Evolutionary conservation across 495 filamentous ascomycete species (phyloP).

Genomic region (Penicillium daleae): DNA sequence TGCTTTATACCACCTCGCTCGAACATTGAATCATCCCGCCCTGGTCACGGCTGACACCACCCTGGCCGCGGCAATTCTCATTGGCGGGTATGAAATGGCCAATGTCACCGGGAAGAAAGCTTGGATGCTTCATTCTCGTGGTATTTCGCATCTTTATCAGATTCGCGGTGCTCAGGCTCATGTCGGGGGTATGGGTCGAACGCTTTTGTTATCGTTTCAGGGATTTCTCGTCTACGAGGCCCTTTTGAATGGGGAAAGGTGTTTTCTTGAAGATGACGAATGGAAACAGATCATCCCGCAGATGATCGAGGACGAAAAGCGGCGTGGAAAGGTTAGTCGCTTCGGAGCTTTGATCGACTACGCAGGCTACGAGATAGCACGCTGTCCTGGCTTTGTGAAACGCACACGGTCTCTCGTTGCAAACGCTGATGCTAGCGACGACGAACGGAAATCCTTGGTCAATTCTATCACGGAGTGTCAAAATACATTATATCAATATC

Average conservation of each 20-base stretch:
- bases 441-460: background rate
- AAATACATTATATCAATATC: background rate
- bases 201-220: slow-evolving; percentile 36
- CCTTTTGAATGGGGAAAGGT: slow-evolving; percentile 28
- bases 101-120: slow-evolving; percentile 29
- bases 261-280: slow-evolving; percentile 34
- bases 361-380: slow-evolving; percentile 32
- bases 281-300: slow-evolving; percentile 35
- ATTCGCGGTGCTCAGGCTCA: slow-evolving; percentile 36
- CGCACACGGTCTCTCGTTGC: slow-evolving; percentile 19
- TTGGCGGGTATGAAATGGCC: slow-evolving; percentile 40
- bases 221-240: slow-evolving; percentile 38
- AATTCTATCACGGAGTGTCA: background rate
- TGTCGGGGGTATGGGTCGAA: slow-evolving; percentile 31
- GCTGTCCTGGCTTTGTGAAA: slow-evolving; percentile 30
- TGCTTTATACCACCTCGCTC: slow-evolving; percentile 17
- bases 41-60: slow-evolving; percentile 26
- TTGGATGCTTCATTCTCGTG: slow-evolving; percentile 43
- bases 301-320: slow-evolving; percentile 19
- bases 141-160: slow-evolving; percentile 33
- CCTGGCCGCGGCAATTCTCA: slow-evolving; percentile 32
- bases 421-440: background rate
- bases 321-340: slow-evolving; percentile 16
- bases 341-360: slow-evolving; percentile 29
- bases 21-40: slow-evolving; percentile 19